A percentile compares a stretch with the other conserved stretches of the same genome.
Evolutionary conservation across 164 flowering plant genomes (phyloP).

Genomic region (Sedum album): DNA sequence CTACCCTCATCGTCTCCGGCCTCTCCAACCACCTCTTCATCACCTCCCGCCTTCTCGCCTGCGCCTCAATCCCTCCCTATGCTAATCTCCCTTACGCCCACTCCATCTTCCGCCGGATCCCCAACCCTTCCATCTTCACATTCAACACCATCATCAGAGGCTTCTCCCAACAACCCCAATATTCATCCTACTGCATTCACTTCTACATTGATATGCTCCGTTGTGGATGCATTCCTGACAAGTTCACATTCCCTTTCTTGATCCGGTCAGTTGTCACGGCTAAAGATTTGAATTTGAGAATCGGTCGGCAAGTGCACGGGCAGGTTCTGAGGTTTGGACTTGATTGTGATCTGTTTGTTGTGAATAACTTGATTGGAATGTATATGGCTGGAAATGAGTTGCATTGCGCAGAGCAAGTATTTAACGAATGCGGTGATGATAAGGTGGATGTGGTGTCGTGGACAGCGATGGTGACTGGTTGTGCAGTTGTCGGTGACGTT

Average conservation of each 20-base stretch:
- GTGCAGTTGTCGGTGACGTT: constrained; percentile 26
- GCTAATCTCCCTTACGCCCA: constrained; percentile 21
- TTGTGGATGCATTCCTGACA: constrained; percentile 20
- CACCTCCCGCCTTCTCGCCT: constrained; percentile 26
- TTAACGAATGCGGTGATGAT: constrained; percentile 14
- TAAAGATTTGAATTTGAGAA: background rate
- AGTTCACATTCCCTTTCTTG: constrained; percentile 26
- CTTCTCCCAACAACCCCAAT: constrained; percentile 16
- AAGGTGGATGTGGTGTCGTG: constrained; percentile 30
- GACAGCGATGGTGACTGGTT: constrained; percentile 41
- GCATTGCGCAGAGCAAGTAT: background rate
- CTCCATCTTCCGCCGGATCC: constrained; percentile 11
- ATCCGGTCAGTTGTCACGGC: background rate
- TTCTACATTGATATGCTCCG: constrained; percentile 21
- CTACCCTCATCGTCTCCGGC: constrained; percentile 24
- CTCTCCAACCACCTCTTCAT: constrained; percentile 17
- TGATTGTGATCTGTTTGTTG: background rate
- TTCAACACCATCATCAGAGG: constrained; percentile 39
- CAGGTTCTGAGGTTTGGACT: background rate
- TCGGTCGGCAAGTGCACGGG: background rate
- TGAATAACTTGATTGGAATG: background rate
- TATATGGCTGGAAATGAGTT: background rate
- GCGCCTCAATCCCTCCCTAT: constrained; percentile 11
- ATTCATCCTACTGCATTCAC: constrained; percentile 23
- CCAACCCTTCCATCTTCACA: constrained; percentile 25